A percentile compares a stretch with the other conserved stretches of the same genome.
These are phyloP conservation scores for Epichloe gansuensis DNA, from an alignment of 2,329 filamentous ascomycete species.

Conservation along the genomic window DNA sequence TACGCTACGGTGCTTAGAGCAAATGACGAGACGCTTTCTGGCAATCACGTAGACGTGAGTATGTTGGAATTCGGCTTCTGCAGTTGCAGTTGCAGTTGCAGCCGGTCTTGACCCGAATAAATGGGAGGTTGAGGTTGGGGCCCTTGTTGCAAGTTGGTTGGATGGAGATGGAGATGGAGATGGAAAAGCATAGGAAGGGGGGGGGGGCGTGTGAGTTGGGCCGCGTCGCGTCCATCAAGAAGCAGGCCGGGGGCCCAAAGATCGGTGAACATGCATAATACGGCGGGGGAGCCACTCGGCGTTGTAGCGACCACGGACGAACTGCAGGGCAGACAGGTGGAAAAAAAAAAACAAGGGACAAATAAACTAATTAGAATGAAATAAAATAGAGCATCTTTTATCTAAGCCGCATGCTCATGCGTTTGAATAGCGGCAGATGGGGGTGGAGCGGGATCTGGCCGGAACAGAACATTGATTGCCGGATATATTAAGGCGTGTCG, in stretches of 20 bases:
- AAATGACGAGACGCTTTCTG: too few relatives aligned
- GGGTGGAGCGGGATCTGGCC: background rate
- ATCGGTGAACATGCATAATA: conserved; percentile 2
- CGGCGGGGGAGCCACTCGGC: too few relatives aligned
- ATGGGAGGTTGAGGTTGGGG: background rate
- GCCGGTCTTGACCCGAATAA: background rate
- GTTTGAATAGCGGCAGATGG: background rate
- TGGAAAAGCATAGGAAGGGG: background rate
- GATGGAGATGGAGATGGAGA: too few relatives aligned
- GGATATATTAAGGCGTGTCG: background rate
- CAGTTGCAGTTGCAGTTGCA: too few relatives aligned
- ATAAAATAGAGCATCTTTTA: background rate
- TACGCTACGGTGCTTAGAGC: too few relatives aligned
- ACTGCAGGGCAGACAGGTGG: background rate
- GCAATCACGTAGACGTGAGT: too few relatives aligned
- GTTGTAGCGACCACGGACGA: background rate
- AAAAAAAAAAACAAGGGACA: background rate
- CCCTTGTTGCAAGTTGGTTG: too few relatives aligned
- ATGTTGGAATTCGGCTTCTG: too few relatives aligned
- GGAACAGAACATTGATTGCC: background rate
- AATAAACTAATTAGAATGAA: background rate
- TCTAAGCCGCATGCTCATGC: background rate
- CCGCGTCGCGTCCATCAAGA: conserved; percentile 2
- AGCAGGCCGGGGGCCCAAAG: background rate
- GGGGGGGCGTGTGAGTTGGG: background rate